A percentile compares a stretch with the other conserved stretches of the same genome.
phyloP scores from a whole-genome alignment of 768 basidiomycete species.

The Kwoniella dendrophila region DNA sequence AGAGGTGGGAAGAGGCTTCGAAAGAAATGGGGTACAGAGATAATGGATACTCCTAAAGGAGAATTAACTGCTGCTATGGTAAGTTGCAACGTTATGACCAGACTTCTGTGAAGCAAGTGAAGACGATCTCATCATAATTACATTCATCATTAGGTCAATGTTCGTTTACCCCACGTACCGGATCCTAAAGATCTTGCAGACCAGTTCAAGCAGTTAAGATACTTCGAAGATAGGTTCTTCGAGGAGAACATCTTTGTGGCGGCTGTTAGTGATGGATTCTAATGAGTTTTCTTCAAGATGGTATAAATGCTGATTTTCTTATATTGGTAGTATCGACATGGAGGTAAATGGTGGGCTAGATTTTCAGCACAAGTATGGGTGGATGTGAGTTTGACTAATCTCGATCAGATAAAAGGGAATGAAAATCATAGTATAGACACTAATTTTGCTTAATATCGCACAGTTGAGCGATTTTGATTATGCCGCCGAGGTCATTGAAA shows the following conservation, averaged over 20 bases:
- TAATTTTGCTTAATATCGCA: not conserved
- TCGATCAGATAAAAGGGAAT: not conserved
- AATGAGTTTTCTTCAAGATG: not conserved
- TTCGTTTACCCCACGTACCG: conserved; percentile 37
- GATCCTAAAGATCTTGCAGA: conserved; percentile 25
- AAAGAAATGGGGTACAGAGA: conserved; percentile 64
- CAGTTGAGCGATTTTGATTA: conserved; percentile 29
- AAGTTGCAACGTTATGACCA: conserved; percentile 18
- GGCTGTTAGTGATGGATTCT: conserved; percentile 26
- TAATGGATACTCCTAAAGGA: conserved; percentile 64
- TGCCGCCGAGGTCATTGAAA: conserved; percentile 14
- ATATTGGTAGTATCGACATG: conserved; percentile 35
- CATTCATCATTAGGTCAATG: conserved; percentile 38
- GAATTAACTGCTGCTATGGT: conserved; percentile 76
- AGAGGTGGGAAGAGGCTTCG: conserved; percentile 67
- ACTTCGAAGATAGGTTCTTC: conserved; percentile 42
- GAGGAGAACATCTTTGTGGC: conserved; percentile 39
- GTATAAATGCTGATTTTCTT: not conserved
- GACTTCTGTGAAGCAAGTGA: no score
- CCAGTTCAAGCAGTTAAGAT: conserved; percentile 26
- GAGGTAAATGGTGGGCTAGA: conserved; percentile 45
- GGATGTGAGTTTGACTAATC: conserved; percentile 33
- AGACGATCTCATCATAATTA: not conserved
- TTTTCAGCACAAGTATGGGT: conserved; percentile 52
- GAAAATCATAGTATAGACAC: not conserved